Base-by-base conservation (phyloP, 306 rosid genomes). In the Vicia sativa region DNA sequence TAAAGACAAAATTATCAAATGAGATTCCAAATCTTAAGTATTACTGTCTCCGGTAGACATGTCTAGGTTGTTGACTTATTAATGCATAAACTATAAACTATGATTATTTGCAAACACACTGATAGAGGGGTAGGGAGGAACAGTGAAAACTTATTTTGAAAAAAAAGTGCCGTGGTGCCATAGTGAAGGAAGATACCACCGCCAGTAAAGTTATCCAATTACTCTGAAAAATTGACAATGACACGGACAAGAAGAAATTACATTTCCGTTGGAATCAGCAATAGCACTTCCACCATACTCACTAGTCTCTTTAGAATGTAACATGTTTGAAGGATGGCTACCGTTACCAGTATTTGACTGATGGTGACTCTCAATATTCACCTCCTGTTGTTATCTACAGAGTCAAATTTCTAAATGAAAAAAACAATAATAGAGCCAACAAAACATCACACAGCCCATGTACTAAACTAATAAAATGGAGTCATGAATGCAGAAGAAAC, bases 381-480 rank as follows among this genome's bases (percentile, higher is more conserved):
- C 80, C 76, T 86, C 97, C 98, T 93, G 96, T 85, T 74, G 87
- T 82, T 68, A 88, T 85, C 80, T 75, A 77, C 85, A 81, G 83
- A 65, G 86, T 85, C 89, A 92, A 80, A 65, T 79, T 88, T 83
- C 92, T 86, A 78, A 78, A 76, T 78, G 86, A 78, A 79, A 81
- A 79, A 54, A 71, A 77, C 72, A 74, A 66, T 43, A 65, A 81
- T 53, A 57, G 83, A 72, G 71, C 78, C 70, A 67, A 72, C 42
- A 15, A 78, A 56, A 66, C 48, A 71, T 21, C 55, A 49, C 48
- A 21, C 28, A 72, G 61, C 28, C 69, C 74, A 78, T 76, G 62
- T 64, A 67, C 71, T 58, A 26, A 65, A 73, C 41, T 12, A 60
- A 42, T 56, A 35, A 67, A 50, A 26, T 23, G 48, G 70, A 71